phyloP scores from a whole-genome alignment of 148 eudicot genomes.

The Chenopodium formosanum region DNA sequence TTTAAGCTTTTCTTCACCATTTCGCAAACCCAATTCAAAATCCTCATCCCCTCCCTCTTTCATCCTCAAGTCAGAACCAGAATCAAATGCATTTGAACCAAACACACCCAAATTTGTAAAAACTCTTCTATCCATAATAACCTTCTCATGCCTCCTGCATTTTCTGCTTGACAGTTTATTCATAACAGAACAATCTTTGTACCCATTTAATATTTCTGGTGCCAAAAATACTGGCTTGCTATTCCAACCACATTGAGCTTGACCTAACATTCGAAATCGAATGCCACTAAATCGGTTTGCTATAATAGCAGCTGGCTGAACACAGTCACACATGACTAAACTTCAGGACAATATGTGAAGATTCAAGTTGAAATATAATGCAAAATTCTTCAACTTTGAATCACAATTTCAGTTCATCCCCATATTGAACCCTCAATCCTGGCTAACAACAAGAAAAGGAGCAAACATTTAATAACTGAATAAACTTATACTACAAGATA shows the following conservation, averaged over 20 bases:
- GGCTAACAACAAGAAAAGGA: neutral
- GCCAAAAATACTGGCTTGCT: slow-evolving; percentile 9
- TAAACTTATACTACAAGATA: too few species aligned
- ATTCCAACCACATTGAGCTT: neutral
- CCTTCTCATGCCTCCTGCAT: neutral
- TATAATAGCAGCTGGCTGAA: slow-evolving; percentile 5
- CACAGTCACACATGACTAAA: slow-evolving; percentile 24
- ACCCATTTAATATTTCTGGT: slow-evolving; percentile 2
- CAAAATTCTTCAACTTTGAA: neutral
- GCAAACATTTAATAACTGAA: neutral
- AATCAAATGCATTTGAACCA: slow-evolving; percentile 29
- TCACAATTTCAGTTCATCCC: neutral
- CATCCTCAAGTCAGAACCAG: slow-evolving; percentile 24
- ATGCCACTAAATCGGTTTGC: neutral
- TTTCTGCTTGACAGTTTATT: neutral
- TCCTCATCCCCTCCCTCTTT: slow-evolving; percentile 27
- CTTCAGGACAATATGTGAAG: neutral
- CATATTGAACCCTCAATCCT: neutral
- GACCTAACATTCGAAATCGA: neutral
- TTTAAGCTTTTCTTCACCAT: neutral
- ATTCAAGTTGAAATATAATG: neutral
- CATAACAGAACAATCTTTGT: neutral
- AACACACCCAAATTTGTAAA: slow-evolving; percentile 12
- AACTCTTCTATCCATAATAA: neutral
- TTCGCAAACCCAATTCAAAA: slow-evolving; percentile 6